Evolutionary conservation across 225 moss, liverwort and hornwort genomes (phyloP), one percentile per base, ranked within the genome.

Genomic region (Takakia lepidozioides): DNA sequence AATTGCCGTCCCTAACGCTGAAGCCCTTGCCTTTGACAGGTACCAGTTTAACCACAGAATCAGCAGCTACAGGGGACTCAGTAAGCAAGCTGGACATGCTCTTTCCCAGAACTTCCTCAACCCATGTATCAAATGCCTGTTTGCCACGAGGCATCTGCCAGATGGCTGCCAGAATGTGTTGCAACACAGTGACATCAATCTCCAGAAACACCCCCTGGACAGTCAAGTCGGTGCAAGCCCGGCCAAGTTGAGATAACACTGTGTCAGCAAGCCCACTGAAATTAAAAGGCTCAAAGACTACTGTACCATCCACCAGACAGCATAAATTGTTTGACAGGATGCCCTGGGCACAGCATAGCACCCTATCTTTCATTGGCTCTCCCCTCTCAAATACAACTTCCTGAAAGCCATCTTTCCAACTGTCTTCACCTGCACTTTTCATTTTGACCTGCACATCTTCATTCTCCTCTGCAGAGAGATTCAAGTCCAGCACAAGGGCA

Each of bases 231-330:
- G 56, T 29, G 1, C 69, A 47, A 2, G 76, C 28, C 8, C 56
- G 54, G 15, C 69, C 73, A 10, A 95, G 66, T 75, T 65, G 73
- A 30, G 48, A 52, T 2, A 95, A 19, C 0, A 90, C 45, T 19
- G 63, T 65, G 0, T 62, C 61, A 3, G 73, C 67, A 10, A 82
- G 76, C 10, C 50, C 59, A 19, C 60, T 43, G 38, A 90, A 80
- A 29, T 87, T 70, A 35, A 67, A 86, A 2, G 90, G 68, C 9
- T 78, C 70, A 25, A 98, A 83, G 5, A 80, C 66, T 1, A 98
- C 81, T 0, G 75, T 53, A 7, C 70, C 76, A 62, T 98, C 85
- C 2, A 82, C 63, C 15, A 73, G 34, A 0, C 54, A 48, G 8
- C 70, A 80, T 19, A 90, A 77, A 37, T 71, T 86, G 0, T 62